A percentile compares a stretch with the other conserved stretches of the same genome.
Evolutionary conservation across 2,329 filamentous ascomycete species (phyloP).

Genomic region (Simplicillium aogashimaense): DNA sequence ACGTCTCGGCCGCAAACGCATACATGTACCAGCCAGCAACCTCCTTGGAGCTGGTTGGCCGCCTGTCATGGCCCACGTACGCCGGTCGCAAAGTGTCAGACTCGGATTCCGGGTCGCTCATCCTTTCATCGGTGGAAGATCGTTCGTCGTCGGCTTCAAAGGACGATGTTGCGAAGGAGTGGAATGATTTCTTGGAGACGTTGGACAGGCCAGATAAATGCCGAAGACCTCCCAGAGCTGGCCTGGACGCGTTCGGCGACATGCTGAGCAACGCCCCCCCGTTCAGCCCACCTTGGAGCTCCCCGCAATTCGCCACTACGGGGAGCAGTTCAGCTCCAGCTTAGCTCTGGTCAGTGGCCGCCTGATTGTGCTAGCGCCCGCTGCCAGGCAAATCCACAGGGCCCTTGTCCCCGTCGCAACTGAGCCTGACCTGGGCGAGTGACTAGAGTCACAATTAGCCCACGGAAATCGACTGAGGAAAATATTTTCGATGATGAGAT

Average conservation of each 20-base stretch:
- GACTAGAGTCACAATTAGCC: too few relatives aligned
- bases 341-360: too few relatives aligned
- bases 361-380: too few relatives aligned
- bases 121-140: conserved; percentile 32
- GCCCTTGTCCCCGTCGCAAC: too few relatives aligned
- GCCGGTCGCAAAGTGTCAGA: conserved; percentile 21
- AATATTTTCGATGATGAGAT: too few relatives aligned
- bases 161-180: conserved; percentile 47
- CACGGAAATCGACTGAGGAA: too few relatives aligned
- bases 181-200: conserved; percentile 44
- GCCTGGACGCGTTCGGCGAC: conserved; percentile 19
- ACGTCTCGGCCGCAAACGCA: conserved; percentile 92
- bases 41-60: conserved; percentile 82
- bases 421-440: too few relatives aligned
- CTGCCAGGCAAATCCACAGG: too few relatives aligned
- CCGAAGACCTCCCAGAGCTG: conserved; percentile 27
- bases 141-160: conserved; percentile 63
- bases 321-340: too few relatives aligned
- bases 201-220: conserved; percentile 39
- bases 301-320: too few relatives aligned
- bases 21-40: conserved; percentile 93
- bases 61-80: conserved; percentile 76
- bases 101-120: conserved; percentile 29
- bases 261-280: too few relatives aligned
- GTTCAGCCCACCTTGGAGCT: too few relatives aligned